Evolutionary conservation across 75 land plant species (phyloP).

Genomic region (Picea glauca): DNA sequence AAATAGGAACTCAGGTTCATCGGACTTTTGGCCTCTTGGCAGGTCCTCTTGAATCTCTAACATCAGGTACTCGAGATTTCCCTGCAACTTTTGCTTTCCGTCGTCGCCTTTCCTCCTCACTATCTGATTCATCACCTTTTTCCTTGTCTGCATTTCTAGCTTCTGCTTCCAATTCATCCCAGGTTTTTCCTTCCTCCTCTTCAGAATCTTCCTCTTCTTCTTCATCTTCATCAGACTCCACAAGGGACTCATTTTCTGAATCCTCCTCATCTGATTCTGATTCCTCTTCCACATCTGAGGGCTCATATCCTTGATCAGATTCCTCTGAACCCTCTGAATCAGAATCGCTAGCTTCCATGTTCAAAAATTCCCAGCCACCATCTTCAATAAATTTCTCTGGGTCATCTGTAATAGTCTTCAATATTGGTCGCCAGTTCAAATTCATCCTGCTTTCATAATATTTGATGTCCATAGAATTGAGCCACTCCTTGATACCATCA

Average conservation of each 20-base stretch:
- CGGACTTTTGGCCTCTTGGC: constrained; percentile 41
- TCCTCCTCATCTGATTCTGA: constrained; percentile 79
- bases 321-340: constrained; percentile 87
- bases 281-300: constrained; percentile 65
- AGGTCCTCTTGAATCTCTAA: constrained; percentile 21
- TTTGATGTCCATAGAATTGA: constrained; percentile 85
- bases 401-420: constrained; percentile 96
- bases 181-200: constrained; percentile 80
- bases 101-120: constrained; percentile 65
- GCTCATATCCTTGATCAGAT: constrained; percentile 88
- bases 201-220: constrained; percentile 63
- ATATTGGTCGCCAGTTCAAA: constrained; percentile 87
- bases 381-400: constrained; percentile 88
- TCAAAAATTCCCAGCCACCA: constrained; percentile 95
- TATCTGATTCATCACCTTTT: constrained; percentile 74
- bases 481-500: constrained; percentile 93
- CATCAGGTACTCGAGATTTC: constrained; percentile 52
- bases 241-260: constrained; percentile 77
- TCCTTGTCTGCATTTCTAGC: constrained; percentile 80
- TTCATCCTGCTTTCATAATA: constrained; percentile 95
- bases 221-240: constrained; percentile 84
- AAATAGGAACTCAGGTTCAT: neutral
- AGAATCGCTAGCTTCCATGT: constrained; percentile 88
- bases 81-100: constrained; percentile 60
- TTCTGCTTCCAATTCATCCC: constrained; percentile 77